Evolutionary conservation across 2,329 filamentous ascomycete genomes (phyloP).

Genomic region (Colletotrichum tropicicola): DNA sequence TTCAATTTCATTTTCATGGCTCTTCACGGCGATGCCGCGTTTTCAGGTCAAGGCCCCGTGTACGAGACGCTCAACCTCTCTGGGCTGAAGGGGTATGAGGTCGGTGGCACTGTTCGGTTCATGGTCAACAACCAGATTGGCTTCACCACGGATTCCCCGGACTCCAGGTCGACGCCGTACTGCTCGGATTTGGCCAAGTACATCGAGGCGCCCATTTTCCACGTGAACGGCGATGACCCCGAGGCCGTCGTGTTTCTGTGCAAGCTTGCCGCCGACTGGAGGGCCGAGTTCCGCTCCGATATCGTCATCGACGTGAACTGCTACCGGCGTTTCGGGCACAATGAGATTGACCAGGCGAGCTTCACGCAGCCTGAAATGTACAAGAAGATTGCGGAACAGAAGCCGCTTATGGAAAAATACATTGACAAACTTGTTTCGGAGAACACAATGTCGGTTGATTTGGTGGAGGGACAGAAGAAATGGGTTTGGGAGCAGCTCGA

Average conservation of each 20-base stretch:
- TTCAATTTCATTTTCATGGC: conserved; percentile 92
- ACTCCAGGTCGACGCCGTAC: conserved; percentile 95
- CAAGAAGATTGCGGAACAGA: conserved; percentile 89
- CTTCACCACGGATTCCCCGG: conserved; percentile 97
- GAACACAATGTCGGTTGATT: conserved; percentile 94
- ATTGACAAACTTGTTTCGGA: conserved; percentile 89
- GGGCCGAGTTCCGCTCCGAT: conserved; percentile 97
- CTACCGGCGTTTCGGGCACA: conserved; percentile 98
- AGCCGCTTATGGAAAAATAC: conserved; percentile 88
- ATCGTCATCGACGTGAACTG: conserved; percentile 98
- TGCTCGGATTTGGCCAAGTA: conserved; percentile 99
- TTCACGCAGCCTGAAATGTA: conserved; percentile 99
- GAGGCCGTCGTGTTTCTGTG: conserved; percentile 98
- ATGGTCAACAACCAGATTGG: conserved; percentile 99
- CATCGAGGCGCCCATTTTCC: conserved; percentile 97
- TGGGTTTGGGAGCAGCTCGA: conserved; percentile 99
- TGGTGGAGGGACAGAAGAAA: conserved; percentile 97
- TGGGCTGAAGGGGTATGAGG: conserved; percentile 92
- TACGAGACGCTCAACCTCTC: conserved; percentile 99
- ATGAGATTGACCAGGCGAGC: conserved; percentile 98
- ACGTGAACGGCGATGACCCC: conserved; percentile 98
- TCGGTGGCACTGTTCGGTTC: conserved; percentile 94
- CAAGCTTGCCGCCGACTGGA: conserved; percentile 96
- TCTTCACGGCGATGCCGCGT: conserved; percentile 95
- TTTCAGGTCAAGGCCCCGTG: conserved; percentile 94